phyloP scores from a whole-genome alignment of 1,284 basidiomycete species.

The Ustilago crameri region DNA sequence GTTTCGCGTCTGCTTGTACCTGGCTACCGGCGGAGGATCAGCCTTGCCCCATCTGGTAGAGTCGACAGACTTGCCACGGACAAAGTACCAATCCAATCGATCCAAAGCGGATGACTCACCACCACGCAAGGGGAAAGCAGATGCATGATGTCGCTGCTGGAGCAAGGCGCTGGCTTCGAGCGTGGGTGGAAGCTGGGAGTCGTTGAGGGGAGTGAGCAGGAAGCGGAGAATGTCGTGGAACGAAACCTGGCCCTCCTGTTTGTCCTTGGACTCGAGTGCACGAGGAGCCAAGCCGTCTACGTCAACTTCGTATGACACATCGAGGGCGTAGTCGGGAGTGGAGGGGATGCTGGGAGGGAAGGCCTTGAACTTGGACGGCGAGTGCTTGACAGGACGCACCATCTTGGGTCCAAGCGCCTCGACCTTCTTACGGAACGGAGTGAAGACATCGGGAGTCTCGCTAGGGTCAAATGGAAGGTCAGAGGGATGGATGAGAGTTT shows the following conservation, averaged over 20 bases:
- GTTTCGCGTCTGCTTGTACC: conserved; percentile 73
- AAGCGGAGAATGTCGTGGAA: conserved; percentile 63
- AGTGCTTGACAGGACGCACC: conserved; percentile 53
- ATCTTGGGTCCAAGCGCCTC: conserved; percentile 70
- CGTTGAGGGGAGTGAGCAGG: conserved; percentile 58
- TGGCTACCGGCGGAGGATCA: conserved; percentile 67
- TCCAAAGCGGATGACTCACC: conserved; percentile 62
- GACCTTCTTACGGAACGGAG: conserved; percentile 71
- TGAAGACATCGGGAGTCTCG: conserved; percentile 71
- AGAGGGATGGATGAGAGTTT: conserved; percentile 66
- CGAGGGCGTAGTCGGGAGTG: conserved; percentile 58
- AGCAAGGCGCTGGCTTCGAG: conserved; percentile 52
- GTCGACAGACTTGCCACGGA: conserved; percentile 60
- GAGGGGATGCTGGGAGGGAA: conserved; percentile 46
- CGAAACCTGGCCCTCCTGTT: conserved; percentile 58
- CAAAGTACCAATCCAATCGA: conserved; percentile 64
- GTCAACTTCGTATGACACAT: conserved; percentile 63
- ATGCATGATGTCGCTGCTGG: conserved; percentile 61
- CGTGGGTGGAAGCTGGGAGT: conserved; percentile 49
- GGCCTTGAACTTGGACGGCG: conserved; percentile 55
- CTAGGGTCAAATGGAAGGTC: conserved; percentile 70
- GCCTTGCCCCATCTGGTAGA: conserved; percentile 57
- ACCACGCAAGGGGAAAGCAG: conserved; percentile 61
- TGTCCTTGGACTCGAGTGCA: conserved; percentile 42
- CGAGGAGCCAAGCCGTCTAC: conserved; percentile 56